These are phyloP conservation scores for Solanum lignicaule DNA, from an alignment of 257 asterid genomes.

Conservation along the genomic window DNA sequence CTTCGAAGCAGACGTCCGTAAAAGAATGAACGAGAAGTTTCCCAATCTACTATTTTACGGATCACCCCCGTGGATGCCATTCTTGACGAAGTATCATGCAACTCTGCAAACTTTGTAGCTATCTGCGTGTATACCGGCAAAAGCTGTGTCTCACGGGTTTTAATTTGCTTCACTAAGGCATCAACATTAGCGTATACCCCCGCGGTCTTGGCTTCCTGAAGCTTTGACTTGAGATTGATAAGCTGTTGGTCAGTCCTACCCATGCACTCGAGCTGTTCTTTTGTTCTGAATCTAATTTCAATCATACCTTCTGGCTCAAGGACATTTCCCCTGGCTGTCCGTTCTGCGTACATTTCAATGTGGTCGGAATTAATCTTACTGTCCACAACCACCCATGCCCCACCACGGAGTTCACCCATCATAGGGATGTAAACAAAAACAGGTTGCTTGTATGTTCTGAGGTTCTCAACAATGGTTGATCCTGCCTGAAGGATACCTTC, in stretches of 20 bases:
- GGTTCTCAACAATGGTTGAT: slow-evolving; percentile 88
- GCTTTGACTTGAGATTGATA: slow-evolving; percentile 43
- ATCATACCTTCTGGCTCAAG: slow-evolving; percentile 94
- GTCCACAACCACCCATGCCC: slow-evolving; percentile 97
- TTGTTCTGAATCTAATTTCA: slow-evolving; percentile 75
- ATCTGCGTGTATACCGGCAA: slow-evolving; percentile 83
- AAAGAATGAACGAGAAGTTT: slow-evolving; percentile 63
- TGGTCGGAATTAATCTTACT: slow-evolving; percentile 89
- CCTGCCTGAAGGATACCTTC: slow-evolving; percentile 99
- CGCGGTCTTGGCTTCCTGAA: slow-evolving; percentile 32
- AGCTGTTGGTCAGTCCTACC: slow-evolving; percentile 76
- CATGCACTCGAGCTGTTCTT: slow-evolving; percentile 87
- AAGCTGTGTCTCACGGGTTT: slow-evolving; percentile 74
- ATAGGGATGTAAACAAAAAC: slow-evolving; percentile 87
- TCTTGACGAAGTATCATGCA: slow-evolving; percentile 84
- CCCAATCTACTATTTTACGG: slow-evolving; percentile 72
- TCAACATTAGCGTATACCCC: slow-evolving; percentile 16
- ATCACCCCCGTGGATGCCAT: slow-evolving; percentile 96
- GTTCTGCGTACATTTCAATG: slow-evolving; percentile 85
- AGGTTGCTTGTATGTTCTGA: slow-evolving; percentile 70
- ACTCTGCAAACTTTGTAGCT: slow-evolving; percentile 89
- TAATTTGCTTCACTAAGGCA: slow-evolving; percentile 43
- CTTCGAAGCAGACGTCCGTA: slow-evolving; percentile 60
- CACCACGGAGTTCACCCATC: slow-evolving; percentile 99
- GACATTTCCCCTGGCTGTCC: slow-evolving; percentile 85